Percentiles rank a stretch among this genome's conserved stretches.
These are phyloP conservation scores for Sechiopsis laciniata DNA, from an alignment of 306 rosid genomes.

Conservation along the genomic window DNA sequence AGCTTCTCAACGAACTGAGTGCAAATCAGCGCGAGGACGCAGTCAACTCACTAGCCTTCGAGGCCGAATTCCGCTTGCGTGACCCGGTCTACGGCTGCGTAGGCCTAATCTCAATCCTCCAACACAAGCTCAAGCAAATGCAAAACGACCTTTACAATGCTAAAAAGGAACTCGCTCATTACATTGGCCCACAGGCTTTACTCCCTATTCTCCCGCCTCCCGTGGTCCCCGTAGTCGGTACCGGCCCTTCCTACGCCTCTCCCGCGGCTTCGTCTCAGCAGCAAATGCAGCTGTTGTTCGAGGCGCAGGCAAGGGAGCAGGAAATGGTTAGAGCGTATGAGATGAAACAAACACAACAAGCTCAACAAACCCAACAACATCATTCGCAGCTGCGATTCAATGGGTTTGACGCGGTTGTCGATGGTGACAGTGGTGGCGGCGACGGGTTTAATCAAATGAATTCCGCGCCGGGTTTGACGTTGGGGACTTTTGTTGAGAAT, in stretches of 20 bases:
- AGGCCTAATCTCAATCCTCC: constrained; percentile 76
- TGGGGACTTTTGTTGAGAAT: constrained; percentile 49
- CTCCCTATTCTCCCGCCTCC: too few species aligned
- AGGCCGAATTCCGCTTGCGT: constrained; percentile 75
- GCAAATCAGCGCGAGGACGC: constrained; percentile 77
- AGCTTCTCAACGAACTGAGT: constrained; percentile 66
- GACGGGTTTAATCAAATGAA: too few species aligned
- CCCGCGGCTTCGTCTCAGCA: too few species aligned
- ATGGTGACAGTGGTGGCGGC: too few species aligned
- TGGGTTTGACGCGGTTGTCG: too few species aligned
- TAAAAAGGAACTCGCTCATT: constrained; percentile 62
- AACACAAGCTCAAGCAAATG: constrained; percentile 53
- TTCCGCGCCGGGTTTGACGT: constrained; percentile 31
- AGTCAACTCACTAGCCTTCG: constrained; percentile 77
- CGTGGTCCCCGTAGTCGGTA: too few species aligned
- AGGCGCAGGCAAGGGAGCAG: constrained; percentile 44
- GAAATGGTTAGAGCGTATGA: constrained; percentile 50
- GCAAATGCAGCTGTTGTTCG: constrained; percentile 38
- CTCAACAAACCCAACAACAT: constrained; percentile 30
- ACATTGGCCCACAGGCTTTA: constrained; percentile 40
- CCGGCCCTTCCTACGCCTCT: too few species aligned
- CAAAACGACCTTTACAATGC: constrained; percentile 53
- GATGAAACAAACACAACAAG: constrained; percentile 26
- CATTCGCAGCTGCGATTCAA: neutral
- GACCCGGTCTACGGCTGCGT: constrained; percentile 95